Evolutionary conservation across 495 filamentous ascomycete species (phyloP).

Genomic region (Hyphodiscus hymeniophilus): DNA sequence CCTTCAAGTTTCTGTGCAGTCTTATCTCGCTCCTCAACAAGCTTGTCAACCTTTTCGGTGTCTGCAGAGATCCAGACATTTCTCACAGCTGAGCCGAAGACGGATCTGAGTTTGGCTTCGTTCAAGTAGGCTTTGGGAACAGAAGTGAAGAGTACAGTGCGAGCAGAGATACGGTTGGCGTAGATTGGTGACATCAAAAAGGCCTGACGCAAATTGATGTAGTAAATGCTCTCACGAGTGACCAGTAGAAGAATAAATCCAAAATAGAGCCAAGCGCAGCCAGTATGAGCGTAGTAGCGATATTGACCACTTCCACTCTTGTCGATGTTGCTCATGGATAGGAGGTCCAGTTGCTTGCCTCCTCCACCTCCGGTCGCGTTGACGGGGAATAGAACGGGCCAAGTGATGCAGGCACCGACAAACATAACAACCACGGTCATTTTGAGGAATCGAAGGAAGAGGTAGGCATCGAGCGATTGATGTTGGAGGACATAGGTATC

Average conservation of each 20-base stretch:
- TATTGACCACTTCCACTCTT: conserved; percentile 34
- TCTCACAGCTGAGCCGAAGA: conserved; percentile 75
- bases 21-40: conserved; percentile 78
- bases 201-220: conserved; percentile 92
- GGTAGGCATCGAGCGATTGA: conserved; percentile 82
- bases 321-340: conserved; percentile 69
- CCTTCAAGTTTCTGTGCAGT: conserved; percentile 79
- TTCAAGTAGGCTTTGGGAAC: conserved; percentile 71
- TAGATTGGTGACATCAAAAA: conserved; percentile 85
- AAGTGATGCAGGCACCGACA: conserved; percentile 73
- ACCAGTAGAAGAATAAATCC: conserved; percentile 84
- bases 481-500: conserved; percentile 82
- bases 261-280: conserved; percentile 69
- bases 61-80: conserved; percentile 82
- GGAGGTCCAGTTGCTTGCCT: conserved; percentile 60
- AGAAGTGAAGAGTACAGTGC: conserved; percentile 86
- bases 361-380: conserved; percentile 72
- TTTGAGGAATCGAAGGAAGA: conserved; percentile 79
- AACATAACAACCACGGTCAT: conserved; percentile 65
- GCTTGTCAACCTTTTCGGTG: conserved; percentile 70
- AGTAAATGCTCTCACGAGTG: conserved; percentile 86
- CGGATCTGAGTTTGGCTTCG: conserved; percentile 61
- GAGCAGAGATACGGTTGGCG: conserved; percentile 81
- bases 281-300: conserved; percentile 69
- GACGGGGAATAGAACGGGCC: conserved; percentile 78